Base-by-base conservation (phyloP, 352 stramenopile species). In the Phytophthora capsici region DNA sequence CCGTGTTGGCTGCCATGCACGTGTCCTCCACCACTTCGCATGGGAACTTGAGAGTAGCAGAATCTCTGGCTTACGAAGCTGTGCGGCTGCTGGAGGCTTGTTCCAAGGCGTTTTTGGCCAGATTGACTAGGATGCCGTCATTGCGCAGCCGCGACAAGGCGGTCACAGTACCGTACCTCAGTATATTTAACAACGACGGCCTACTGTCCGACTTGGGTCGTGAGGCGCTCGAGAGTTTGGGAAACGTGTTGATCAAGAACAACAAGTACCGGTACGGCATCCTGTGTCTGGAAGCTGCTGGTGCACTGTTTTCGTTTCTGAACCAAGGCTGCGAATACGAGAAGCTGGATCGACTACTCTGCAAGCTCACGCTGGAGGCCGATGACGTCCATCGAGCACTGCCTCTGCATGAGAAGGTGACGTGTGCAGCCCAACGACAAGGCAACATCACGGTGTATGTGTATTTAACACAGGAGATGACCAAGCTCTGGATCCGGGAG, bases 211-310 rank as follows among this genome's bases (percentile, higher is more conserved):
- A 88, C 28, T 65, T 94, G 6, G 88, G 88, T 1, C 81, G 86
- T 8, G 85, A 94, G 41, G 66, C 77, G 4, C 63, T 96, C 0
- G 88, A 96, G 50, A 79, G 65, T 54, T 62, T 94, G 4, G 86
- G 88, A 6, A 91, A 92, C 48, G 75, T 93, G 25, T 72, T 96
- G 51, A 87, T 92, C 48, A 88, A 91, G 66, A 94, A 91, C 52
- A 84, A 90, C 34, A 96, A 96, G 56, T 96, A 96, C 49, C 86
- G 84, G 14, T 94, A 91, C 43, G 86, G 86, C 2, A 91, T 96
- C 32, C 36, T 91, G 52, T 91, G 84, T 40, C 65, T 94, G 1
- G 88, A 96, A 65, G 82, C 85, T n/a, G 88, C 88, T 1, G 59
- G 75, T 2, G 52, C 55, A 8, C 46, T 96, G 1, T 94, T 83